These are phyloP conservation scores for Fusarium duplospermum DNA, from an alignment of 2,329 filamentous ascomycete species.

Conservation along the genomic window DNA sequence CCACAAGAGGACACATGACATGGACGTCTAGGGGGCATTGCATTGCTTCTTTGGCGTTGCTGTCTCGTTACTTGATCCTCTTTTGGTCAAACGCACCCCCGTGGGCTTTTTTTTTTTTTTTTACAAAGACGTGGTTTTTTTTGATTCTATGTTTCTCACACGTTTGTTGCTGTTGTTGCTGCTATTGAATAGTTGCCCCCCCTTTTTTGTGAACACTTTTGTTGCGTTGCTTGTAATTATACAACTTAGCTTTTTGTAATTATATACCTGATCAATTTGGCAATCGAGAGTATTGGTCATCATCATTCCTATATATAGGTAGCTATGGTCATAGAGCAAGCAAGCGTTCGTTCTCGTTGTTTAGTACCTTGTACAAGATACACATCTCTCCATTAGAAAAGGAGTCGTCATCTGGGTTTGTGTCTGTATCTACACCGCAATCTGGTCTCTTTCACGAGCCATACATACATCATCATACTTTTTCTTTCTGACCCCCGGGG, in stretches of 20 bases:
- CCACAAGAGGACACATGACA: not conserved
- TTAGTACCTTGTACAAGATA: not conserved
- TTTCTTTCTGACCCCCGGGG: not conserved
- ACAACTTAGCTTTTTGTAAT: conserved; percentile 41
- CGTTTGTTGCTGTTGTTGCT: not conserved
- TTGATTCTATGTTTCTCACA: conserved; percentile 22
- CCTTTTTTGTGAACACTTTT: conserved; percentile 4
- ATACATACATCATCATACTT: not conserved
- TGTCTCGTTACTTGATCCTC: too few species aligned
- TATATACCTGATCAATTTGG: conserved; percentile 8
- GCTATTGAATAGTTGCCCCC: conserved; percentile 34
- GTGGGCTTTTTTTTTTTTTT: not conserved
- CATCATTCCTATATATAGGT: not conserved
- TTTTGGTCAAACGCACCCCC: conserved; percentile 13
- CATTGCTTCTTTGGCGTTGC: too few species aligned
- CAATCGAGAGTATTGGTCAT: not conserved
- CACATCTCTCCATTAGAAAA: not conserved
- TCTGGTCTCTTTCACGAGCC: not conserved
- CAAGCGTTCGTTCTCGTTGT: not conserved
- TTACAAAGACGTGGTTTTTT: conserved; percentile 6
- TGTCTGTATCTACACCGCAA: not conserved
- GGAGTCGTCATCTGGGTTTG: not conserved
- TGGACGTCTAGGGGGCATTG: not conserved
- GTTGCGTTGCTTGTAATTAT: conserved; percentile 12
- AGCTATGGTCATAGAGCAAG: not conserved